These are phyloP conservation scores for Colletotrichum lentis DNA, from an alignment of 2,329 filamentous ascomycete species.

Conservation along the genomic window DNA sequence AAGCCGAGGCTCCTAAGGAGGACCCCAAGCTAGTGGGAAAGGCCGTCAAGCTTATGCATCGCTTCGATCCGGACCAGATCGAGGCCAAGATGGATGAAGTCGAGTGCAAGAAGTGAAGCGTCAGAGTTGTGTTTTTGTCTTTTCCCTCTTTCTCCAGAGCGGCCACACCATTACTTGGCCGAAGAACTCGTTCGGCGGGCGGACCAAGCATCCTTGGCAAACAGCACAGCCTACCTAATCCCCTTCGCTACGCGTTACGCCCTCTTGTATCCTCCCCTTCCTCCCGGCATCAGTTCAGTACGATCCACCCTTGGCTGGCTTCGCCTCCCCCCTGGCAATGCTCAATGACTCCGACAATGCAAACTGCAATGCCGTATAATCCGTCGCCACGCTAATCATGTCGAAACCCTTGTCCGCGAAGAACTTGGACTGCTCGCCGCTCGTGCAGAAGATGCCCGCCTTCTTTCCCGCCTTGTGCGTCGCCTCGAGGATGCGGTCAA, in stretches of 20 bases:
- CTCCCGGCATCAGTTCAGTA: conserved; percentile 48
- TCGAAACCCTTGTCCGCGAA: conserved; percentile 67
- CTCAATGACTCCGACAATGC: conserved; percentile 57
- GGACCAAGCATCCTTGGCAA: conserved; percentile 2
- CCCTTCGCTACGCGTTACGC: background rate
- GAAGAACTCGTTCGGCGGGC: background rate
- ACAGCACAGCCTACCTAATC: conserved; percentile 8
- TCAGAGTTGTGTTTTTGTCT: background rate
- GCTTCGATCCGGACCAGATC: conserved; percentile 74
- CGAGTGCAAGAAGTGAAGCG: conserved; percentile 44
- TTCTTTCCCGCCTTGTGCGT: conserved; percentile 71
- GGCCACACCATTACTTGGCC: conserved; percentile 21
- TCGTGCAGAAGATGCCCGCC: conserved; percentile 67
- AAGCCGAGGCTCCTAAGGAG: conserved; percentile 59
- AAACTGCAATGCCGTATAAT: conserved; percentile 60
- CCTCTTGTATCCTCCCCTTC: conserved; percentile 6
- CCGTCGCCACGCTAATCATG: conserved; percentile 67
- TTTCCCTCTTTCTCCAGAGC: background rate
- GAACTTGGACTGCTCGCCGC: conserved; percentile 62
- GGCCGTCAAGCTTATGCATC: conserved; percentile 79
- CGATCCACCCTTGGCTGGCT: conserved; percentile 50
- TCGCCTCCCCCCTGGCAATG: conserved; percentile 54
- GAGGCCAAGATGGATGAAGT: conserved; percentile 72
- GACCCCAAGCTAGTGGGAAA: conserved; percentile 63
- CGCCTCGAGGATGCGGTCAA: conserved; percentile 65